These are phyloP conservation scores for Copromyces sp. DNA, from an alignment of 495 filamentous ascomycete genomes.

Conservation along the genomic window DNA sequence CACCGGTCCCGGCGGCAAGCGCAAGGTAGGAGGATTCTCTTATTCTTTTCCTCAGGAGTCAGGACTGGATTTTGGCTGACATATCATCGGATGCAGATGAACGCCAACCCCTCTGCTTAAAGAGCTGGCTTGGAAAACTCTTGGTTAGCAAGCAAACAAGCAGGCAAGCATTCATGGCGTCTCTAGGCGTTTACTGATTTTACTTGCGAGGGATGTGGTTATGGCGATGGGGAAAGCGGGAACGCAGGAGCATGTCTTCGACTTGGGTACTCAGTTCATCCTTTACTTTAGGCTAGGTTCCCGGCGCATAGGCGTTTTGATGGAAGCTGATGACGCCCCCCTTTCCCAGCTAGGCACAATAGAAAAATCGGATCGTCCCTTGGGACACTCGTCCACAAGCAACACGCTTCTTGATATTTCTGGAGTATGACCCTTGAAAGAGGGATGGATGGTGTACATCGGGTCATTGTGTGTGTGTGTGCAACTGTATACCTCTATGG, in stretches of 20 bases:
- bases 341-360: not conserved
- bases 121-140: not conserved
- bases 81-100: constrained; percentile 34
- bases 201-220: not conserved
- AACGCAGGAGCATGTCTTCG: not conserved
- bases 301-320: constrained; percentile 7
- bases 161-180: not conserved
- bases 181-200: not conserved
- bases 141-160: not conserved
- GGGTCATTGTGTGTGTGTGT: not conserved
- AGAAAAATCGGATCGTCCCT: not conserved
- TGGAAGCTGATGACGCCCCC: not conserved
- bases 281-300: constrained; percentile 1
- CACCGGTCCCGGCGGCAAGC: constrained; percentile 59
- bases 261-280: not conserved
- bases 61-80: not conserved
- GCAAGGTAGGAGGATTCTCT: constrained; percentile 49
- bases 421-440: not conserved
- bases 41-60: not conserved
- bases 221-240: not conserved
- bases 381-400: not conserved
- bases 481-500: not conserved
- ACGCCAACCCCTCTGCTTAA: constrained; percentile 52
- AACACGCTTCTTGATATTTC: not conserved
- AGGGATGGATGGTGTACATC: not conserved